Evolutionary conservation across 176 grass and related monocot species (phyloP), one percentile per base, ranked within the genome.

Genomic region (Bolboschoenus planiculmis): DNA sequence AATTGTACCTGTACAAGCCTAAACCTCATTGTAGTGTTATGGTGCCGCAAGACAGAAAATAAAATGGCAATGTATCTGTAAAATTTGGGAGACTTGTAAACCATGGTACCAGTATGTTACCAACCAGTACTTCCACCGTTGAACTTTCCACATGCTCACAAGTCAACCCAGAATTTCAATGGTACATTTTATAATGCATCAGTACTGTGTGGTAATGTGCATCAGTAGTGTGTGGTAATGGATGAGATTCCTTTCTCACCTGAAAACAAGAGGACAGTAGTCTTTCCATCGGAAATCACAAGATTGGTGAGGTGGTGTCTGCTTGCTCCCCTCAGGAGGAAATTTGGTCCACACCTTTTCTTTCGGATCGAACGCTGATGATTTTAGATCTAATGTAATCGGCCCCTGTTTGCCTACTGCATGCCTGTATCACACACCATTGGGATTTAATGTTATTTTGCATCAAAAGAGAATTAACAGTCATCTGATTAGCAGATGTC

Each of bases 331-430:
- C 84, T 98, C 92, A 31, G 96, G 90, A 82, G 96, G 96, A 64
- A 98, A 98, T 87, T 82, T 95, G n/a, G 96, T 98, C 96, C 96
- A 98, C 65, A 98, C 86, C 81, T 98, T 98, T 68, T 95, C 92
- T 39, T 90, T 95, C 31, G 96, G 84, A 46, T 98, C 87, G 83
- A 98, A 98, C 23, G 96, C 96, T 50, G 96, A 93, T 56, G 90
- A 70, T 79, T 90, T 98, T 81, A 98, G 85, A 86, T 98, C 92
- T 50, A 91, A 83, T 67, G 90, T 75, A 85, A 74, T 62, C 8
- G 83, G 89, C 73, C 87, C 87, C 85, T 95, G 96, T 53, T 84
- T 98, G 86, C 96, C 96, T 54, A 98, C 92, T 29, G 96, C 90
- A 84, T 98, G 89, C 84, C 96, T 98, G 78, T 86, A 29, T 58